These are phyloP conservation scores for Pharnaceum exiguum DNA, from an alignment of 148 eudicot genomes.

Conservation along the genomic window DNA sequence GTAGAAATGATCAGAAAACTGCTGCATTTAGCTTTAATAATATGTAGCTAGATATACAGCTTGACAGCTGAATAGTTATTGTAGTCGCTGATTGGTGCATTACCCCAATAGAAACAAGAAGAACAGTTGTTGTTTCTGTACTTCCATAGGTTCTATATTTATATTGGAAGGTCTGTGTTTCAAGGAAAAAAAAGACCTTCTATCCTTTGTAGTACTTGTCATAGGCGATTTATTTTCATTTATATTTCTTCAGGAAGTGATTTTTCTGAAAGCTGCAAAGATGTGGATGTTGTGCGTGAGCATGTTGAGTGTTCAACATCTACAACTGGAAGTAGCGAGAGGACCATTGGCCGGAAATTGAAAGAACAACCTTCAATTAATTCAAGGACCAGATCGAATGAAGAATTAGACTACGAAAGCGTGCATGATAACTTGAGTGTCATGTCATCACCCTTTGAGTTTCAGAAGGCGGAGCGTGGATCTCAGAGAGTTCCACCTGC, in stretches of 20 bases:
- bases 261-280: conserved; percentile 32
- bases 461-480: conserved; percentile 57
- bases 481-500: conserved; percentile 41
- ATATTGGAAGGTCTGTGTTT: no score
- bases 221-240: not conserved
- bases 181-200: not conserved
- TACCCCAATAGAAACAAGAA: no score
- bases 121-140: no score
- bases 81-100: no score
- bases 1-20: no score
- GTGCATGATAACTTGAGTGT: conserved; percentile 31
- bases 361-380: conserved; percentile 11
- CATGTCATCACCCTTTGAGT: conserved; percentile 46
- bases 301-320: conserved; percentile 28
- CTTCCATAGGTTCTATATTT: no score
- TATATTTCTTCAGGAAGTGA: conserved; percentile 18
- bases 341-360: conserved; percentile 5
- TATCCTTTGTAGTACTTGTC: not conserved
- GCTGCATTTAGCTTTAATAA: no score
- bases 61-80: no score
- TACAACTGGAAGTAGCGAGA: conserved; percentile 18
- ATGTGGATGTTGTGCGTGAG: conserved; percentile 32
- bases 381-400: conserved; percentile 33
- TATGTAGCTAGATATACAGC: no score
- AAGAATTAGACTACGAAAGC: conserved; percentile 36